Conservation (phyloP, 192 early-diverging fungal species). For the Coemansia sp. region DNA sequence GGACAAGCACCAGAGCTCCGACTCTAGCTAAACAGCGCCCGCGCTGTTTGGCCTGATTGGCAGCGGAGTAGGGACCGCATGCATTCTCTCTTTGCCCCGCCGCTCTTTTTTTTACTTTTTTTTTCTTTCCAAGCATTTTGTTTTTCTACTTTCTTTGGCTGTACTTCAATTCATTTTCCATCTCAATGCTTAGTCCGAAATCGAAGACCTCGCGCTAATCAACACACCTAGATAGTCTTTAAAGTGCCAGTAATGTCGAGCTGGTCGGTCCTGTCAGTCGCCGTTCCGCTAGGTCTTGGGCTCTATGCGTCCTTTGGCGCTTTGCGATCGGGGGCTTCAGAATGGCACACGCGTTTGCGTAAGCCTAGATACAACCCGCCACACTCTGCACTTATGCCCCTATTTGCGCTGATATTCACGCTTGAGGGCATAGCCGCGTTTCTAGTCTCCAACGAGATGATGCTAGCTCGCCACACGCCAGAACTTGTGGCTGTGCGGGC, state of each 20-base stretch:
- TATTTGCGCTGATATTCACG: conserved; percentile 26
- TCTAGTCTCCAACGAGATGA: conserved; percentile 40
- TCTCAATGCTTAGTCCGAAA: not conserved
- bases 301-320: conserved; percentile 30
- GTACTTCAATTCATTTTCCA: conserved; percentile 7
- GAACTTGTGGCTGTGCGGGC: conserved; percentile 36
- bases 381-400: conserved; percentile 31
- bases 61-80: not conserved
- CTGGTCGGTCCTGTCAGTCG: conserved; percentile 41
- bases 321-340: conserved; percentile 19
- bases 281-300: conserved; percentile 36
- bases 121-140: not conserved
- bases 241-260: conserved; percentile 38
- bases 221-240: not conserved
- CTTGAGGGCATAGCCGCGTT: conserved; percentile 41
- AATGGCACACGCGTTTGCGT: conserved; percentile 44
- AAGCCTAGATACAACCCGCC: conserved; percentile 46
- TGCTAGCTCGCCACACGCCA: conserved; percentile 24
- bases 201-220: not conserved
- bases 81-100: no score
- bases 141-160: conserved; percentile 12
- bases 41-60: not conserved
- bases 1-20: not conserved
- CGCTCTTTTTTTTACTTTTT: conserved; percentile 4
- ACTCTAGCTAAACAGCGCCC: not conserved